A percentile compares a stretch with the other conserved stretches of the same genome.
Conservation (phyloP, 2,329 filamentous ascomycete genomes). For the Xylaria sp. region DNA sequence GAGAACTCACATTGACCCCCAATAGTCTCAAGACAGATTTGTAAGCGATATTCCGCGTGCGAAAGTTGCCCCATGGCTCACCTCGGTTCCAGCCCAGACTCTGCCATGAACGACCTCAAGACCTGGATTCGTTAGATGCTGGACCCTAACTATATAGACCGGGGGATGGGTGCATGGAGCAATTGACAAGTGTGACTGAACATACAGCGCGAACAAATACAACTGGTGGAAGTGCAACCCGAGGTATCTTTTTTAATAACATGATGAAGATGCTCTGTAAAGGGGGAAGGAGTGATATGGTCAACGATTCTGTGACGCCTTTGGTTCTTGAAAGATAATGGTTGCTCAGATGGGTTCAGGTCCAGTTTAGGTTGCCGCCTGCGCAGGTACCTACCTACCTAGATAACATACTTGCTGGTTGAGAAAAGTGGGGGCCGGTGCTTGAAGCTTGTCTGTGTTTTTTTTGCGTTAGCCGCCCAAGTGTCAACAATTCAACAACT, state of each 20-base stretch:
- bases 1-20: constrained; percentile 53
- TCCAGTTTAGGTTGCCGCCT: background rate
- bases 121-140: constrained; percentile 63
- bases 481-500: constrained; percentile 1
- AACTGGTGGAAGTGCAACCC: constrained; percentile 56
- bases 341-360: no score
- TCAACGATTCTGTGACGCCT: no score
- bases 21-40: constrained; percentile 50
- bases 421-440: constrained; percentile 5
- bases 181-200: constrained; percentile 20
- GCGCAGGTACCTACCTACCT: background rate
- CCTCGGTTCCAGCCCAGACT: constrained; percentile 91
- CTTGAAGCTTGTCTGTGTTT: constrained; percentile 3
- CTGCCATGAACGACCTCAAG: constrained; percentile 83
- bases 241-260: no score
- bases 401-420: no score
- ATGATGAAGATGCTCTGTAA: no score
- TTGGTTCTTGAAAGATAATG: no score
- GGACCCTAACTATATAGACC: background rate
- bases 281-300: background rate
- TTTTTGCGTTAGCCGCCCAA: constrained; percentile 14
- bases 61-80: constrained; percentile 53
- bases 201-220: constrained; percentile 73
- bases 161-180: background rate
- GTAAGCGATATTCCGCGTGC: constrained; percentile 8